Evolutionary conservation across 78 protist genomes (phyloP), one percentile per base, ranked within the genome.

Genomic region (Speleostelium caveatum): DNA sequence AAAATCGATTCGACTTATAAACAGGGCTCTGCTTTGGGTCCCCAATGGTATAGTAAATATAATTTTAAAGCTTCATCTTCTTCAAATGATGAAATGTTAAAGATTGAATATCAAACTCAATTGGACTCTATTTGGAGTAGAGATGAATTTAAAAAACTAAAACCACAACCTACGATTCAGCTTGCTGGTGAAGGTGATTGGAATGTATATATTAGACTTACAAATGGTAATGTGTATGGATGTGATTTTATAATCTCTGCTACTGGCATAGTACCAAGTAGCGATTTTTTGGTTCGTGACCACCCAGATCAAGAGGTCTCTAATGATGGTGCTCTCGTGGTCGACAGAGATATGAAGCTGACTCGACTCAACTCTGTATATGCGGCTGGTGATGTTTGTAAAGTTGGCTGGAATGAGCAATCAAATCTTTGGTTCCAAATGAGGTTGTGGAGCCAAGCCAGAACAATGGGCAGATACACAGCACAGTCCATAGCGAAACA

Each of bases 11-110:
- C 10, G 7, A 14, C 16, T 19, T 26, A 61, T 35, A 36, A 58
- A 38, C 53, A 38, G 33, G 68, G 66, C 2, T 74, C 66, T 0
- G 55, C 51, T 26, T 58, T 58, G 36, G 91, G 91, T 12, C 91
- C 91, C 4, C 77, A 83, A 60, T 83, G 91, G 91, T 83, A 83
- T 60, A 56, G 73, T 83, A 67, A 69, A 83, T 83, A 71, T 53
- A 83, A 83, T 41, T 83, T 83, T 33, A 66, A 56, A 45, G n/a
- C n/a, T n/a, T n/a, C n/a, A n/a, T n/a, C n/a, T n/a, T n/a, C n/a
- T n/a, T 36, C 38, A 38, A n/a, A 49, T 35, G 61, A 60, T 21
- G 69, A 58, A 49, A 49, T 24, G 5, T 22, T 32, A 24, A 67
- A 69, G 28, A 41, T 69, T 16, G 78, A 83, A n/a, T 83, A 83